Evolutionary conservation across 2,329 filamentous ascomycete species (phyloP).

Genomic region (Alternaria gansuensis): DNA sequence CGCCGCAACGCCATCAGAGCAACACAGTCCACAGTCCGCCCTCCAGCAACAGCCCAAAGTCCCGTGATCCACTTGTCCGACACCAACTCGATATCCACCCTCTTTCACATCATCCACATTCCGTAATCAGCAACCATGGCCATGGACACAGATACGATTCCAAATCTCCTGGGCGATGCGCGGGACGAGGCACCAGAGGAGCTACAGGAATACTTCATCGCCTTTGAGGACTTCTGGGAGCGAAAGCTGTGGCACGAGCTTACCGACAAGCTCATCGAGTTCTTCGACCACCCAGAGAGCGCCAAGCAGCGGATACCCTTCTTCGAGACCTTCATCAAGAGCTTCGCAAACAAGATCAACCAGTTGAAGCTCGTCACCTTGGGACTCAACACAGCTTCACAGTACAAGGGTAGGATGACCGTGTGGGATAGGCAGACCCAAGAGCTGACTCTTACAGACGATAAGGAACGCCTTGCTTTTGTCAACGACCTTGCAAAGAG

Average conservation of each 20-base stretch:
- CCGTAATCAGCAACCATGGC: slow-evolving; percentile 40
- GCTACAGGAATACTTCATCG: slow-evolving; percentile 85
- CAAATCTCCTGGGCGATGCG: slow-evolving; percentile 91
- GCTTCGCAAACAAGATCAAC: slow-evolving; percentile 98
- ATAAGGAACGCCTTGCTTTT: slow-evolving; percentile 85
- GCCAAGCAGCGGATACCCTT: slow-evolving; percentile 84
- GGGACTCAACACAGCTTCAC: slow-evolving; percentile 83
- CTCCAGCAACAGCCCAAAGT: slow-evolving; percentile 21
- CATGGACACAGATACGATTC: slow-evolving; percentile 88
- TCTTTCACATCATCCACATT: neutral
- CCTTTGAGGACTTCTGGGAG: slow-evolving; percentile 97
- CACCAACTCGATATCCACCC: slow-evolving; percentile 4
- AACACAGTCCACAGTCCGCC: slow-evolving; percentile 29
- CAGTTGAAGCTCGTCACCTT: slow-evolving; percentile 95
- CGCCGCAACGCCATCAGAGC: slow-evolving; percentile 35
- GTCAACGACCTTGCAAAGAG: slow-evolving; percentile 83
- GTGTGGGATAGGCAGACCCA: neutral
- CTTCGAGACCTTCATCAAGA: slow-evolving; percentile 94
- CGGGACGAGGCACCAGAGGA: slow-evolving; percentile 87
- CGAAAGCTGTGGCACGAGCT: slow-evolving; percentile 99
- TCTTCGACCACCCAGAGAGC: slow-evolving; percentile 85
- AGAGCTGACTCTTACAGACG: slow-evolving; percentile 66
- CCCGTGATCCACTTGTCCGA: slow-evolving; percentile 16
- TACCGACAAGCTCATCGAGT: slow-evolving; percentile 85
- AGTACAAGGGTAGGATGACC: slow-evolving; percentile 74